Percentiles rank a stretch among this genome's conserved stretches.
Conservation (phyloP, 2,329 filamentous ascomycete species). For the Phialocephala subalpina region DNA sequence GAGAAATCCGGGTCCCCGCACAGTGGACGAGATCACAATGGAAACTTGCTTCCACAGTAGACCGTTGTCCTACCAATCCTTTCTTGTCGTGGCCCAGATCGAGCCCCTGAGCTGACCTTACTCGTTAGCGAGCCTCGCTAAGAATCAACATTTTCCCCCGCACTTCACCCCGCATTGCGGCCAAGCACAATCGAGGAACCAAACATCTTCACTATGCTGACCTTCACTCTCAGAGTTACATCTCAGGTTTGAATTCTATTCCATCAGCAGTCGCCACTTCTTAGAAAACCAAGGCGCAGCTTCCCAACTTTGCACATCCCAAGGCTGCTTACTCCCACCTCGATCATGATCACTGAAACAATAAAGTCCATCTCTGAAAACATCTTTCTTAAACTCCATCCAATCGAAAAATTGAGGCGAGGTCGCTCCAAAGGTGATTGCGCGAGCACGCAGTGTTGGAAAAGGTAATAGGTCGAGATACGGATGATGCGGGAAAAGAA, state of each 20-base stretch:
- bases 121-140: no score
- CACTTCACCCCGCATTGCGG: no score
- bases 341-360: neutral
- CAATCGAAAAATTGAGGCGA: constrained; percentile 44
- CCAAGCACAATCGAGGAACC: no score
- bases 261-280: constrained; percentile 41
- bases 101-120: no score
- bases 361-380: constrained; percentile 40
- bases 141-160: no score
- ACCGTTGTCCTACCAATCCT: no score
- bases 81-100: no score
- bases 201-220: no score
- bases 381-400: constrained; percentile 48
- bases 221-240: no score
- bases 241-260: neutral
- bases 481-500: constrained; percentile 48
- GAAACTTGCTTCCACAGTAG: no score
- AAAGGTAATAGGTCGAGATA: constrained; percentile 48
- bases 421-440: constrained; percentile 44
- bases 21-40: no score
- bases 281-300: constrained; percentile 43
- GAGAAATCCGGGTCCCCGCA: no score
- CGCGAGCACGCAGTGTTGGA: constrained; percentile 44
- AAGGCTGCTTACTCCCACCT: constrained; percentile 40
- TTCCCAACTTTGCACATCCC: constrained; percentile 43